Percentiles rank a stretch among this genome's conserved stretches.
These are phyloP conservation scores for Herpomyces periplanetae DNA, from an alignment of 2,329 filamentous ascomycete species.

Conservation along the genomic window DNA sequence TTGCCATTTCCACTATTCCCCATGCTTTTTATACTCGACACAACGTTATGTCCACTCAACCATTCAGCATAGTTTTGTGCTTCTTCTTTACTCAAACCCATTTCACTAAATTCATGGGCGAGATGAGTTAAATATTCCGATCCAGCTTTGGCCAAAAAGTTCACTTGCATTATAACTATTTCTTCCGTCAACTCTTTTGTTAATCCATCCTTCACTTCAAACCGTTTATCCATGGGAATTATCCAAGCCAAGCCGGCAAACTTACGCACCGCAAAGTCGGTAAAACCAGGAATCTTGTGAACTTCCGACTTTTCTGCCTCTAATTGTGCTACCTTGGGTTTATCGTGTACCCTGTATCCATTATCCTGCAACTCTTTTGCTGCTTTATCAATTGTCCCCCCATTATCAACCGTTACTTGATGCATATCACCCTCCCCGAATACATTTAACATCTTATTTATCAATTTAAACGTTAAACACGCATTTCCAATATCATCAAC, in stretches of 20 bases:
- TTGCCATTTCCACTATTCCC: not conserved
- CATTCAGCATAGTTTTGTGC: conserved; percentile 19
- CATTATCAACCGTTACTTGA: conserved; percentile 4
- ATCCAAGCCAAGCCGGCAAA: conserved; percentile 77
- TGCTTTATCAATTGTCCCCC: conserved; percentile 9
- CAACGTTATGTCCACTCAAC: not conserved
- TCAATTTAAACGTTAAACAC: conserved; percentile 38
- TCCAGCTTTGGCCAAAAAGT: conserved; percentile 62
- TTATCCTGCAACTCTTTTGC: conserved; percentile 11
- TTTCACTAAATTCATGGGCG: conserved; percentile 19
- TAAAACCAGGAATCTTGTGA: conserved; percentile 82
- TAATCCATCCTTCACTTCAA: conserved; percentile 56
- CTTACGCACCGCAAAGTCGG: conserved; percentile 49
- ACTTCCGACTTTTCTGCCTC: too few relatives aligned
- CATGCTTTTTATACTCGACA: not conserved
- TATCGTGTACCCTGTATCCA: conserved; percentile 13
- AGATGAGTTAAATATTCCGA: conserved; percentile 33
- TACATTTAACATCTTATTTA: conserved; percentile 40
- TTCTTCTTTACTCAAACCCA: conserved; percentile 21
- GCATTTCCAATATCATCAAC: conserved; percentile 22
- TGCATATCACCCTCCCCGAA: conserved; percentile 54
- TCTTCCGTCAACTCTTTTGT: conserved; percentile 56
- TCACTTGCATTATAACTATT: conserved; percentile 50
- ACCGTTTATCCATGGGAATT: conserved; percentile 33
- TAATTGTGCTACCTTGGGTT: conserved; percentile 12